These are phyloP conservation scores for Lolium perenne DNA, from an alignment of 176 grass and related monocot genomes.

Conservation along the genomic window DNA sequence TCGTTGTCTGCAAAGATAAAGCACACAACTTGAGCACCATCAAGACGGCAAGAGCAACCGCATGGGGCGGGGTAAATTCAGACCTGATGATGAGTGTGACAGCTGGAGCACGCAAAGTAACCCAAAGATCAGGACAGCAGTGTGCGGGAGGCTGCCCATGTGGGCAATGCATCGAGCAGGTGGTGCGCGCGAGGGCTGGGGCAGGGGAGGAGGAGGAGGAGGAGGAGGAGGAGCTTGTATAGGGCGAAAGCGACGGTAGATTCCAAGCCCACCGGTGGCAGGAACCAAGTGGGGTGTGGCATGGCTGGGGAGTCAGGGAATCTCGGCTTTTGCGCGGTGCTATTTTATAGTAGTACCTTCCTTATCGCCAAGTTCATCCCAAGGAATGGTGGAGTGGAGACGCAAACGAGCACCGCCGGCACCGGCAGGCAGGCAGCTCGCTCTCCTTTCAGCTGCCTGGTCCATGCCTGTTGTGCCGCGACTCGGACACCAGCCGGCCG, in stretches of 20 bases:
- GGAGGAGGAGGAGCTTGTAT: slow-evolving; percentile 9
- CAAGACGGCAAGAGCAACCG: background rate
- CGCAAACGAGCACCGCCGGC: slow-evolving; percentile 28
- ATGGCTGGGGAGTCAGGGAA: background rate
- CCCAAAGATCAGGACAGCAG: slow-evolving; percentile 29
- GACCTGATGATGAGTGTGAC: slow-evolving; percentile 37
- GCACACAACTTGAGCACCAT: no score
- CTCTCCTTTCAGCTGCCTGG: slow-evolving; percentile 14
- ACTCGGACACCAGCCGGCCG: background rate
- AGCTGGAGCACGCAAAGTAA: slow-evolving; percentile 8
- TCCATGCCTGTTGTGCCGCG: background rate
- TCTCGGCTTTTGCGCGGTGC: slow-evolving; percentile 25
- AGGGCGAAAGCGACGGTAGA: slow-evolving; percentile 31
- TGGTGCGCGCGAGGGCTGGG: background rate
- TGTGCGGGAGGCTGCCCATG: slow-evolving; percentile 11
- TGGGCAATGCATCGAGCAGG: slow-evolving; percentile 41
- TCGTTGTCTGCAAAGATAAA: slow-evolving; percentile 44
- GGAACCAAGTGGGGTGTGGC: background rate
- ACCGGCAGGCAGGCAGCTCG: background rate
- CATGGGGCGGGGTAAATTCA: background rate
- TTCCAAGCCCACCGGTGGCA: slow-evolving; percentile 38
- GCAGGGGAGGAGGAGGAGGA: background rate
- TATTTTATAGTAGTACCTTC: slow-evolving; percentile 45
- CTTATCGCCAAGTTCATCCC: slow-evolving; percentile 47
- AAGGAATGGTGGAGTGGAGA: slow-evolving; percentile 24